Evolutionary conservation across 2,329 filamentous ascomycete species (phyloP), one percentile per base, ranked within the genome.

Genomic region (Pseudocercospora cruenta): DNA sequence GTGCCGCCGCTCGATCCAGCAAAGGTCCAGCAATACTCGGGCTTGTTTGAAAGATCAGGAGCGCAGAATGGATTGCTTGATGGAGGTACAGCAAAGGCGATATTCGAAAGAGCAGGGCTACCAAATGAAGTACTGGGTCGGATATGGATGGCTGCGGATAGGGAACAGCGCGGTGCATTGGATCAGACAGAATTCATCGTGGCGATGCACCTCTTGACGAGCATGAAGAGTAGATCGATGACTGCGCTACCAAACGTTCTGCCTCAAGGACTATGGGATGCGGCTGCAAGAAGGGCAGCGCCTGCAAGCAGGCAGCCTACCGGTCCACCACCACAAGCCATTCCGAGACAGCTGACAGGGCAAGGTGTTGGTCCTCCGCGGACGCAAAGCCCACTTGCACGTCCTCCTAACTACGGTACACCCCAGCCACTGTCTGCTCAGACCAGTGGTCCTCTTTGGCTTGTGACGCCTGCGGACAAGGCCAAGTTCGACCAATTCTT

Each of bases 61-160:
- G 87, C 93, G 16, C 87, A 91, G 70, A 88, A 88, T 78, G 92
- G 90, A 22, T 82, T 94, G 64, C 86, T 99, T 7, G 89, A 93
- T 24, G 88, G 88, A 82, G 82, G 69, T 69, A 69, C 90, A 70
- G 94, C 95, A 51, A 96, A 95, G 80, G 88, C 91, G 72, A 98
- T 99, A 69, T 99, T 99, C 75, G 94, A 98, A 79, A 93, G 93
- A 77, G 94, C 94, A 1, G 89, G 91, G 63, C 82, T 99, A 69
- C 91, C 94, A 4, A 97, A 96, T 77, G 93, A 98, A 73, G 86
- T 91, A 10, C 85, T 99, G 33, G 94, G 94, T n/a, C 89, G 91
- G 71, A 97, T 99, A 82, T 99, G 95, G 95, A 93, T 91, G 73
- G 85, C 99, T 67, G 91, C 94, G 22, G 95, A 99, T 78, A 95